Percentiles rank a stretch among this genome's conserved stretches.
Conservation (phyloP, 257 asterid genomes). For the Ligustrum vulgare region DNA sequence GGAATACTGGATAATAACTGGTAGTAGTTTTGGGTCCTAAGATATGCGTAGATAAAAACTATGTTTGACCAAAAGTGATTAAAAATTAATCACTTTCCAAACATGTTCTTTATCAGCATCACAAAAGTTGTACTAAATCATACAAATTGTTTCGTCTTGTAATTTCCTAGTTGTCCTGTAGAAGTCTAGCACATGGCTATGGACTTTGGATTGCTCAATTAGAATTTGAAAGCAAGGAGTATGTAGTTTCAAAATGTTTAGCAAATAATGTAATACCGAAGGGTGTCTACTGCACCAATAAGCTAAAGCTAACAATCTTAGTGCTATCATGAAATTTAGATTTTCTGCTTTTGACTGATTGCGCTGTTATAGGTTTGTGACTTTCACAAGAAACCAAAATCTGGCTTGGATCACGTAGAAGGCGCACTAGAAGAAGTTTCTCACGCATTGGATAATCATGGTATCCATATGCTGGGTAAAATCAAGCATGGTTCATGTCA, state of each 20-base stretch:
- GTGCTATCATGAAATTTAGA: slow-evolving; percentile 1
- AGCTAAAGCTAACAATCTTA: background rate
- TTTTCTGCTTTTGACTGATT: slow-evolving; percentile 10
- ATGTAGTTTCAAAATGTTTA: slow-evolving; percentile 16
- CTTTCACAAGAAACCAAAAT: slow-evolving; percentile 56
- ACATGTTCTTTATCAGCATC: too few species aligned
- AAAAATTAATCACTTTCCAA: too few species aligned
- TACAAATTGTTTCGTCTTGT: background rate
- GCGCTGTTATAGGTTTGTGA: slow-evolving; percentile 61
- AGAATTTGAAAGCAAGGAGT: background rate
- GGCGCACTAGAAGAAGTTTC: slow-evolving; percentile 68
- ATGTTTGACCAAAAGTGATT: too few species aligned
- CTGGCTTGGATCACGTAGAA: slow-evolving; percentile 50
- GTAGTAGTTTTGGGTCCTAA: too few species aligned
- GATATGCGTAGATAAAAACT: too few species aligned
- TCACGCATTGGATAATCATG: slow-evolving; percentile 70
- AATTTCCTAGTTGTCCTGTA: background rate
- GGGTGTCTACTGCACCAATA: background rate
- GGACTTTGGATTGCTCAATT: slow-evolving; percentile 12
- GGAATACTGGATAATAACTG: background rate
- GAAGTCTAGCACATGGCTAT: background rate
- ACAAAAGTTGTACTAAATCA: background rate
- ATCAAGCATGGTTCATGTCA: slow-evolving; percentile 78
- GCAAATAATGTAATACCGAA: background rate
- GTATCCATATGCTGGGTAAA: slow-evolving; percentile 82